Percentiles rank a stretch among this genome's conserved stretches.
These are phyloP conservation scores for Penicillium ucsense DNA, from an alignment of 495 filamentous ascomycete species.

Conservation along the genomic window DNA sequence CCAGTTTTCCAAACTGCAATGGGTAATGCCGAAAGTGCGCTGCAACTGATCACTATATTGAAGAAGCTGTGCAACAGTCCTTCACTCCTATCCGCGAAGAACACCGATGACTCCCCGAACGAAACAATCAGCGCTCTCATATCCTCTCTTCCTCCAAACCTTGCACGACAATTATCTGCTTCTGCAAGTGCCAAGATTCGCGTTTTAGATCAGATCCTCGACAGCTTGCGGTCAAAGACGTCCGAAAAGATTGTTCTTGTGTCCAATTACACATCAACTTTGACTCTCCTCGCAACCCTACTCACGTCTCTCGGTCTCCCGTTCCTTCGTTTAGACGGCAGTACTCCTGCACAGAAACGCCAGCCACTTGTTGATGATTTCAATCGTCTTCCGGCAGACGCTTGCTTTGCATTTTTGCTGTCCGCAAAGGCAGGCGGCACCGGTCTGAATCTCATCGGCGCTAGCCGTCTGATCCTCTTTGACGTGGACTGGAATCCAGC, in stretches of 20 bases:
- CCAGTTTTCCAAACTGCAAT: constrained; percentile 56
- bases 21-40: constrained; percentile 56
- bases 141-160: constrained; percentile 45
- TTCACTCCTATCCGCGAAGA: constrained; percentile 47
- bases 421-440: constrained; percentile 71
- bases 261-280: constrained; percentile 72
- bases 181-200: constrained; percentile 61
- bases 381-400: constrained; percentile 48
- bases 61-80: constrained; percentile 82
- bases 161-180: constrained; percentile 47
- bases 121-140: constrained; percentile 42
- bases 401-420: constrained; percentile 65
- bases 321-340: constrained; percentile 66
- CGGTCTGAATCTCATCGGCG: constrained; percentile 71
- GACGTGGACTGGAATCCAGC: constrained; percentile 81
- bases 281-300: constrained; percentile 58
- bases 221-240: constrained; percentile 50
- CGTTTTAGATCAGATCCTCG: constrained; percentile 59
- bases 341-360: constrained; percentile 56
- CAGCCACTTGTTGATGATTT: constrained; percentile 71
- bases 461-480: constrained; percentile 65
- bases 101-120: constrained; percentile 22
- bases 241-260: constrained; percentile 72
- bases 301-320: constrained; percentile 53
- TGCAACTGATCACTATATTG: constrained; percentile 68